A percentile compares a stretch with the other conserved stretches of the same genome.
These are phyloP conservation scores for Elsinoe australis DNA, from an alignment of 2,329 filamentous ascomycete species.

Conservation along the genomic window DNA sequence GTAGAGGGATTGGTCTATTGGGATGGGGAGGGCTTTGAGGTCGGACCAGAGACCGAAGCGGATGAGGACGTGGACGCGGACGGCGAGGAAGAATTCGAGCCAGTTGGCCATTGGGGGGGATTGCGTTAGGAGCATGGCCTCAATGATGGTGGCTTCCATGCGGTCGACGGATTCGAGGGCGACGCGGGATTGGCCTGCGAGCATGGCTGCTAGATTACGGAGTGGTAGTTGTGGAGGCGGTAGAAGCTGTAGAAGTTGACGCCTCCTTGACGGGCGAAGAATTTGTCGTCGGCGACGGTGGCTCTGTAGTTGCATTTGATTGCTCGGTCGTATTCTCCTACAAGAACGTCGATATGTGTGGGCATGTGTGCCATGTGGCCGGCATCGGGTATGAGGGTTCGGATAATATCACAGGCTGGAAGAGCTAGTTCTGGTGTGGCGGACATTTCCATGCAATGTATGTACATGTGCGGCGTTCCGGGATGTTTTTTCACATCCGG, in stretches of 20 bases:
- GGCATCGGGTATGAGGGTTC: constrained; percentile 58
- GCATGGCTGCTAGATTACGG: constrained; percentile 72
- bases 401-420: constrained; percentile 53
- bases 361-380: constrained; percentile 73
- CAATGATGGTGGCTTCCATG: constrained; percentile 56
- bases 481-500: constrained; percentile 51
- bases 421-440: constrained; percentile 55
- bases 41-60: constrained; percentile 68
- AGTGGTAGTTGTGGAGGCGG: constrained; percentile 66
- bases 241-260: constrained; percentile 72
- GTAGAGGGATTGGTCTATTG: constrained; percentile 54
- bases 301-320: constrained; percentile 61
- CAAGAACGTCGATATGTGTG: constrained; percentile 64
- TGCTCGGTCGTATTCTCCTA: constrained; percentile 61
- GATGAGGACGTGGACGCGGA: constrained; percentile 61
- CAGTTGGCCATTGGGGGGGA: constrained; percentile 64
- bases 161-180: constrained; percentile 53
- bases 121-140: constrained; percentile 54
- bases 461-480: constrained; percentile 66
- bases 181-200: constrained; percentile 56
- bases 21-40: constrained; percentile 50
- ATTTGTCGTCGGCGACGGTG: constrained; percentile 60
- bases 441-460: constrained; percentile 74
- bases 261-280: constrained; percentile 50
- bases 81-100: constrained; percentile 62